These are phyloP conservation scores for Coniella lustricola DNA, from an alignment of 2,329 filamentous ascomycete species.

Conservation along the genomic window DNA sequence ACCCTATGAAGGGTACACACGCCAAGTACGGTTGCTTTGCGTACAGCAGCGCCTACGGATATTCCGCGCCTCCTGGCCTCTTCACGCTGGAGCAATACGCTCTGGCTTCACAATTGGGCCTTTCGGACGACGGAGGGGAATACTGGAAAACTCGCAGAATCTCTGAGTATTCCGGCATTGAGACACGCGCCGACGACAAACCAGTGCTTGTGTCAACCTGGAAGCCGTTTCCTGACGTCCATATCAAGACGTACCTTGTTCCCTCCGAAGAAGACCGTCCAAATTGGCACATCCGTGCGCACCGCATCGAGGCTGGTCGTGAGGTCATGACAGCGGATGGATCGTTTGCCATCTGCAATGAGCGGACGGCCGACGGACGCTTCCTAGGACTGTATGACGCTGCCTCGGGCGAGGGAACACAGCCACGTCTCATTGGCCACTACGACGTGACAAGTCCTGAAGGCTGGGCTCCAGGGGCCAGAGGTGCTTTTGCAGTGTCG, in stretches of 20 bases:
- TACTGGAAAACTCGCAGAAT: slow-evolving; percentile 70
- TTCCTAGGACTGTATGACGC: slow-evolving; percentile 44
- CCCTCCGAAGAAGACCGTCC: slow-evolving; percentile 51
- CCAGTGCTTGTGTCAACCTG: slow-evolving; percentile 63
- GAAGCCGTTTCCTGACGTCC: slow-evolving; percentile 64
- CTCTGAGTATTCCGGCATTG: slow-evolving; percentile 57
- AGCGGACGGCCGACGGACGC: slow-evolving; percentile 39
- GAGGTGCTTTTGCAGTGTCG: slow-evolving; percentile 50
- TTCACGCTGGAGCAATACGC: slow-evolving; percentile 73
- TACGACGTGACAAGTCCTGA: slow-evolving; percentile 50
- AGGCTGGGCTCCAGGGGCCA: slow-evolving; percentile 42
- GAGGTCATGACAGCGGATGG: slow-evolving; percentile 67
- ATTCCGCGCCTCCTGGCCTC: slow-evolving; percentile 68
- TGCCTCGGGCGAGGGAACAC: slow-evolving; percentile 41
- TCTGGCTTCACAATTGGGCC: slow-evolving; percentile 65
- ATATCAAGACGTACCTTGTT: slow-evolving; percentile 57
- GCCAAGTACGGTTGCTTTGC: slow-evolving; percentile 77
- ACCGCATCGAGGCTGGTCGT: slow-evolving; percentile 53
- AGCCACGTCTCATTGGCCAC: slow-evolving; percentile 51
- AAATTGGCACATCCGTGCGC: slow-evolving; percentile 64
- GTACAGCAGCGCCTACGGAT: slow-evolving; percentile 69
- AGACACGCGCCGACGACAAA: slow-evolving; percentile 40
- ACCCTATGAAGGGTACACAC: slow-evolving; percentile 74
- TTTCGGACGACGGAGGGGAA: slow-evolving; percentile 72
- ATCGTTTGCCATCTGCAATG: slow-evolving; percentile 61